phyloP scores from a whole-genome alignment of 2,329 filamentous ascomycete genomes.

The Colletotrichum noveboracense region DNA sequence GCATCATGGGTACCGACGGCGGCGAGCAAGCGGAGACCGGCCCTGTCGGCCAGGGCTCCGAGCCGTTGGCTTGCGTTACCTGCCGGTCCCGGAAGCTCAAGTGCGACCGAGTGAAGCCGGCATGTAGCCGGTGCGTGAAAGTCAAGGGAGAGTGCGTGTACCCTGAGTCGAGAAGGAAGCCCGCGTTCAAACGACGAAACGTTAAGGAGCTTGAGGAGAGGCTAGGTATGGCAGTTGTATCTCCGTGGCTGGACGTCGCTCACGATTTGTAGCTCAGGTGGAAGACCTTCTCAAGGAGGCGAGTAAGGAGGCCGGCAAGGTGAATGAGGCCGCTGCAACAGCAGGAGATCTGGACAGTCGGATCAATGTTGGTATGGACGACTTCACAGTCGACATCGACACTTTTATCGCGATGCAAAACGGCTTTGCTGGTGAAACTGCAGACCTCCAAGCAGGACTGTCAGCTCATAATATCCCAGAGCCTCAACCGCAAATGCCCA shows the following conservation, averaged over 20 bases:
- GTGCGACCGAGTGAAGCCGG: conserved; percentile 82
- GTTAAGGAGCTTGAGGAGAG: conserved; percentile 90
- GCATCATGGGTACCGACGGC: conserved; percentile 24
- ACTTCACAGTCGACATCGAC: conserved; percentile 20
- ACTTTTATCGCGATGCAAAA: conserved; percentile 22
- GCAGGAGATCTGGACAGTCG: conserved; percentile 6
- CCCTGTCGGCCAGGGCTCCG: conserved; percentile 24
- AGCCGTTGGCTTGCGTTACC: conserved; percentile 77
- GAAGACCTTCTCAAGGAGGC: conserved; percentile 75
- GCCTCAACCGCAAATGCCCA: not conserved
- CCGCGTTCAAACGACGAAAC: conserved; percentile 85
- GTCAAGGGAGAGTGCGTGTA: conserved; percentile 82
- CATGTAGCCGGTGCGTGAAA: conserved; percentile 80
- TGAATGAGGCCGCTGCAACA: not conserved
- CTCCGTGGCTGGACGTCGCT: not conserved
- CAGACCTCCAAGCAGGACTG: not conserved
- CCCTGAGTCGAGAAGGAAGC: conserved; percentile 87
- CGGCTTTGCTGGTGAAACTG: not conserved
- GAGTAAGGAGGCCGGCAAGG: conserved; percentile 58
- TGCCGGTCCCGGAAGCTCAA: conserved; percentile 86
- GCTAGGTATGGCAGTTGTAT: conserved; percentile 63
- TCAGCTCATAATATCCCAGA: not conserved
- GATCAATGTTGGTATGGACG: conserved; percentile 27
- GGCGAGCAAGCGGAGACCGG: conserved; percentile 12
- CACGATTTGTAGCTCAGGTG: conserved; percentile 70